A percentile compares a stretch with the other conserved stretches of the same genome.
Evolutionary conservation across 2,329 filamentous ascomycete species (phyloP).

Genomic region (Penicillium oxalicum): DNA sequence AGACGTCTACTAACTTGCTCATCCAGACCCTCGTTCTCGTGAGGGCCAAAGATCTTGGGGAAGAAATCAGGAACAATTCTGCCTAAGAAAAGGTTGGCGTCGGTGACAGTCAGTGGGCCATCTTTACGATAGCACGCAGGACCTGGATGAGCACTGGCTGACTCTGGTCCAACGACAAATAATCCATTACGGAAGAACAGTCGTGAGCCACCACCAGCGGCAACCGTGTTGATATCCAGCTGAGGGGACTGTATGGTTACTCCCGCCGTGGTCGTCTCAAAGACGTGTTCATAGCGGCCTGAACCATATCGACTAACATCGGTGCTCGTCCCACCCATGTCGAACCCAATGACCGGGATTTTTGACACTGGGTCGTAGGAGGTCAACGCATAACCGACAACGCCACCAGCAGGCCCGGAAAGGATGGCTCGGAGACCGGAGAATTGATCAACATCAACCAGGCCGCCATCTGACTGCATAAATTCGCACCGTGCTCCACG

Average conservation of each 20-base stretch:
- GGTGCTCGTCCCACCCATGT: slow-evolving; percentile 88
- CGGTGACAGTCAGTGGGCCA: slow-evolving; percentile 85
- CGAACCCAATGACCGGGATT: slow-evolving; percentile 82
- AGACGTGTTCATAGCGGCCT: slow-evolving; percentile 82
- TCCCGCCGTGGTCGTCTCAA: slow-evolving; percentile 83
- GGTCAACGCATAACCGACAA: slow-evolving; percentile 84
- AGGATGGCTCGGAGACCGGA: slow-evolving; percentile 79
- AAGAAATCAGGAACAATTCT: slow-evolving; percentile 84
- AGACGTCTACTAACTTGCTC: slow-evolving; percentile 62
- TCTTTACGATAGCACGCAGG: slow-evolving; percentile 88
- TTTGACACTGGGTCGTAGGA: slow-evolving; percentile 75
- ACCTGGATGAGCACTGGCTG: slow-evolving; percentile 80
- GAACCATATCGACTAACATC: slow-evolving; percentile 81
- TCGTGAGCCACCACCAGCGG: slow-evolving; percentile 75
- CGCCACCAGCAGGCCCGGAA: slow-evolving; percentile 85
- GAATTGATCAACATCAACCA: slow-evolving; percentile 53
- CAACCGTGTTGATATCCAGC: slow-evolving; percentile 86
- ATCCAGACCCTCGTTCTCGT: slow-evolving; percentile 74
- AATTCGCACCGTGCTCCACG: slow-evolving; percentile 81
- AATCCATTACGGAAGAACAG: slow-evolving; percentile 27
- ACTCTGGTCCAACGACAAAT: slow-evolving; percentile 86
- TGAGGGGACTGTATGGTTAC: slow-evolving; percentile 86
- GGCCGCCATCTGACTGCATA: slow-evolving; percentile 79
- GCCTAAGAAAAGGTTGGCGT: slow-evolving; percentile 82
- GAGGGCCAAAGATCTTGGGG: slow-evolving; percentile 82